Base-by-base conservation (phyloP, 75 land plant genomes). In the Ceratopteris richardii region DNA sequence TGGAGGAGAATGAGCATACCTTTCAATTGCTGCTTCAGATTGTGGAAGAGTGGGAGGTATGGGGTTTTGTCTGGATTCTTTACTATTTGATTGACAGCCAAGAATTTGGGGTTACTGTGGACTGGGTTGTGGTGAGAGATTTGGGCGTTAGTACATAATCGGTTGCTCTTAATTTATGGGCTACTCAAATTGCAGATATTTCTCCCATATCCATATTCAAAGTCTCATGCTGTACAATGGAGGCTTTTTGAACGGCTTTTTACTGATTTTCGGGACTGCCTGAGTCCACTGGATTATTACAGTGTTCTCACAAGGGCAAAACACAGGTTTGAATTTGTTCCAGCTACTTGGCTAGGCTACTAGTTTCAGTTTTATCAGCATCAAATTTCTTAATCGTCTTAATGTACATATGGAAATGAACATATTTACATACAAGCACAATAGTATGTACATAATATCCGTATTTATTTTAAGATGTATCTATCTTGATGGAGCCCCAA, bases 241-340 rank as follows among this genome's bases (percentile, higher is more conserved):
- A 74, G 78, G 55, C 69, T 89, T 2, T 89, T 80, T 51, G 95
- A 89, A 62, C 78, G 80, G 62, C 82, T 89, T 54, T 82, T 89
- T 69, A 89, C 95, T 29, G 95, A 89, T 61, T 89, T 89, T 31
- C 83, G 95, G 25, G 90, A 86, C 66, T 88, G 90, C 56, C 88
- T 88, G 29, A 64, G 22, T 3, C 77, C 72, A 10, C 50, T 36
- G 19, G 89, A 85, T 46, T 82, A 79, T 50, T 82, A 76, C 43
- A 86, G 80, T 51, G 64, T 79, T 26, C 44, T 88, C 63, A 78
- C 75, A 1, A 57, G 62, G 22, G 93, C 93, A 20, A 85, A 85
- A 60, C 66, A 68, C 62, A 85, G 69, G 72, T 85, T 88, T 64
- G 83, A 81, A 60, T 75, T 73, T 25, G 75, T 88, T 23, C 93